Evolutionary conservation across 257 asterid species (phyloP).

Genomic region (Capsicum pubescens): DNA sequence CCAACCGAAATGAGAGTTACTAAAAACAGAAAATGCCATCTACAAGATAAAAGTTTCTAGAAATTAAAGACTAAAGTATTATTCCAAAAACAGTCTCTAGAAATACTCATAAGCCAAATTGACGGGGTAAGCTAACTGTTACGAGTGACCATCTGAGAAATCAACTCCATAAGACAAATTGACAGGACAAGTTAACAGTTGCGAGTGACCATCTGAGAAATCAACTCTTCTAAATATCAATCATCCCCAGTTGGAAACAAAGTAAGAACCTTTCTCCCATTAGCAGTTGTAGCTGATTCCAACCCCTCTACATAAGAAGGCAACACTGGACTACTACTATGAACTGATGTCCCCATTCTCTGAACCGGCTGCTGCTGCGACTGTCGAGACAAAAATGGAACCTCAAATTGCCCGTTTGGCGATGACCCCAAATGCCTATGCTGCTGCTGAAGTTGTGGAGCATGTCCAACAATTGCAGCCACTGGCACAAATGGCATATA

Average conservation of each 20-base stretch:
- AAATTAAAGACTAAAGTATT: constrained; percentile 35
- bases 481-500: constrained; percentile 59
- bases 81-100: constrained; percentile 40
- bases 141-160: no score
- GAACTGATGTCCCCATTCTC: constrained; percentile 65
- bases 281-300: constrained; percentile 52
- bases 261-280: constrained; percentile 77
- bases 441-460: constrained; percentile 46
- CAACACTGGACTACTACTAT: constrained; percentile 41
- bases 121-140: neutral
- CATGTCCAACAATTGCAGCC: constrained; percentile 55
- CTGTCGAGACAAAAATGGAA: constrained; percentile 54
- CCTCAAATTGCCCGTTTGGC: constrained; percentile 61
- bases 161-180: no score
- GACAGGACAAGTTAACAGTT: no score
- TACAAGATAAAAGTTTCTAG: constrained; percentile 32
- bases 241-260: constrained; percentile 78
- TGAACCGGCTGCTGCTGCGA: constrained; percentile 55
- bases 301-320: constrained; percentile 58
- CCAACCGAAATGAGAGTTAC: neutral
- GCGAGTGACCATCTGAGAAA: neutral
- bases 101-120: constrained; percentile 30
- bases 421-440: constrained; percentile 52
- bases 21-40: constrained; percentile 36
- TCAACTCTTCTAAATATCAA: constrained; percentile 31